A percentile compares a stretch with the other conserved stretches of the same genome.
phyloP scores from a whole-genome alignment of 2,329 filamentous ascomycete species.

The Balansia obtecta region DNA sequence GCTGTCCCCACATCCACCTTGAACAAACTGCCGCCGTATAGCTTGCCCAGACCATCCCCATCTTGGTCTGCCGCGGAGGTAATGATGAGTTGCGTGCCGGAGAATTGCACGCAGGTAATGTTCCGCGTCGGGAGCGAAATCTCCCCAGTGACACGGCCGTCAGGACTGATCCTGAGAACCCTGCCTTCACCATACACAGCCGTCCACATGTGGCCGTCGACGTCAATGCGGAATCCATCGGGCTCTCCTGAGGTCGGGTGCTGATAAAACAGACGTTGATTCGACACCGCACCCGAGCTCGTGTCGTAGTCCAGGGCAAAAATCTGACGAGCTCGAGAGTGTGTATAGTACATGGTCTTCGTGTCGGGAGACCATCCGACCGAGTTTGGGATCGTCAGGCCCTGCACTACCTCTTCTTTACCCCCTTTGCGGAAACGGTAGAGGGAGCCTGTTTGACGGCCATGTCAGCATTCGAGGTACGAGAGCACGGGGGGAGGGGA shows the following conservation, averaged over 20 bases:
- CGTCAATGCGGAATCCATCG: conserved; percentile 77
- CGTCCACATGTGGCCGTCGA: conserved; percentile 78
- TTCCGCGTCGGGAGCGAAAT: conserved; percentile 65
- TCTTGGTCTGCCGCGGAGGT: conserved; percentile 62
- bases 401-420: conserved; percentile 45
- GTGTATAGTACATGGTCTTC: conserved; percentile 70
- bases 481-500: too few relatives aligned
- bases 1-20: conserved; percentile 62
- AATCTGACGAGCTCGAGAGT: conserved; percentile 60
- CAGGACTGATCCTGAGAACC: conserved; percentile 61
- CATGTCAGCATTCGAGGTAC: background rate
- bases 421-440: conserved; percentile 55
- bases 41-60: conserved; percentile 45
- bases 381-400: conserved; percentile 72
- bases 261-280: conserved; percentile 61
- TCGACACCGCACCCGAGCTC: conserved; percentile 49
- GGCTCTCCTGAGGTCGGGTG: conserved; percentile 56
- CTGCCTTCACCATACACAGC: conserved; percentile 69
- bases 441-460: conserved; percentile 44
- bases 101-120: conserved; percentile 71
- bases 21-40: conserved; percentile 60
- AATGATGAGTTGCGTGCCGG: conserved; percentile 62
- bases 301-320: conserved; percentile 62
- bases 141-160: conserved; percentile 61
- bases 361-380: conserved; percentile 66